phyloP scores from a whole-genome alignment of 257 asterid genomes.

The Coffea eugenioides region DNA sequence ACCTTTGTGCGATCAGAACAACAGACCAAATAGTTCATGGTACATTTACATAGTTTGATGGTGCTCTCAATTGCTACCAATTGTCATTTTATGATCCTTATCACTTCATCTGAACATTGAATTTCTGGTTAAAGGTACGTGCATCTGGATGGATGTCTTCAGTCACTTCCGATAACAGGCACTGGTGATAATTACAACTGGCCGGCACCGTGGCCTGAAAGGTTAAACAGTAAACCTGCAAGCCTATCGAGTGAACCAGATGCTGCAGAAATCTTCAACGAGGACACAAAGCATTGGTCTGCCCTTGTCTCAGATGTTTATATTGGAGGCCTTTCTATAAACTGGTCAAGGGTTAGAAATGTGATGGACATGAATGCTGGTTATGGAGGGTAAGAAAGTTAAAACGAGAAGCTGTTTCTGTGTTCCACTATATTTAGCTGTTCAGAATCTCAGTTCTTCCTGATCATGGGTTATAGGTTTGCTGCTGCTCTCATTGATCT shows the following conservation, averaged over 20 bases:
- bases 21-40: constrained; percentile 64
- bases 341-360: constrained; percentile 74
- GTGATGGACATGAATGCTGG: constrained; percentile 96
- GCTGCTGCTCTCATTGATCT: constrained; percentile 71
- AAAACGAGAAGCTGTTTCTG: background rate
- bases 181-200: constrained; percentile 37
- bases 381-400: constrained; percentile 80
- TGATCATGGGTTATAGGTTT: constrained; percentile 48
- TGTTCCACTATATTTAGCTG: background rate
- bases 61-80: background rate
- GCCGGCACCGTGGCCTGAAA: constrained; percentile 91
- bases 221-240: constrained; percentile 66
- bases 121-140: constrained; percentile 57
- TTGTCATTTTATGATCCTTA: constrained; percentile 1
- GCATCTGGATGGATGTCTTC: constrained; percentile 76
- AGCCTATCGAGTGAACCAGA: constrained; percentile 51
- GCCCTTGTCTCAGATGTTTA: constrained; percentile 79
- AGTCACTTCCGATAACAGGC: constrained; percentile 32
- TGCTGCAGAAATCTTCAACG: constrained; percentile 57
- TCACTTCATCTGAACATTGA: constrained; percentile 1
- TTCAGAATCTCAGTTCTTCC: constrained; percentile 3
- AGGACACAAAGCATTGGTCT: constrained; percentile 82
- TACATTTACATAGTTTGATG: constrained; percentile 18
- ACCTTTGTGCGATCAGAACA: constrained; percentile 60
- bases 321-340: constrained; percentile 59